Evolutionary conservation across 768 basidiomycete species (phyloP).

Genomic region (Termitomyces sp.): DNA sequence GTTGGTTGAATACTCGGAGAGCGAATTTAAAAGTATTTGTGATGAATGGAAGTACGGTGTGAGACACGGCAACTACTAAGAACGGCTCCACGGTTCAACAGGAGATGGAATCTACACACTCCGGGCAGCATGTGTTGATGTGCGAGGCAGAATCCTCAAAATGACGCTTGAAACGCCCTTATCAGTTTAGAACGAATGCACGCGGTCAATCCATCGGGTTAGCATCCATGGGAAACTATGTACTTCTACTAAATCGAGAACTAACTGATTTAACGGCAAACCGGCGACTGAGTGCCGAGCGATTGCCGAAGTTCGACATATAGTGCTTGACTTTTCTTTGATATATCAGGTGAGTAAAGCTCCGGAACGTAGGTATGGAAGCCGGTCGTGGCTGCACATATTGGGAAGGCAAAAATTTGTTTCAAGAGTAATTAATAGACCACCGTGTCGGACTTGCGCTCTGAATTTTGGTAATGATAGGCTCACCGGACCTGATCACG

Average conservation of each 20-base stretch:
- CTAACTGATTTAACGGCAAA: neutral
- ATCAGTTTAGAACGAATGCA: neutral
- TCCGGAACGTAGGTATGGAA: neutral
- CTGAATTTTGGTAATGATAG: neutral
- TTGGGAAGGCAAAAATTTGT: too few species aligned
- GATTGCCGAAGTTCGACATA: neutral
- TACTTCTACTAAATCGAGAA: neutral
- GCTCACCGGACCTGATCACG: neutral
- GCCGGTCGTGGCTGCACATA: neutral
- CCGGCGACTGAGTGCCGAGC: neutral
- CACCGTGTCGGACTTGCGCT: neutral
- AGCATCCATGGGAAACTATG: too few species aligned
- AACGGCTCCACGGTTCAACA: neutral
- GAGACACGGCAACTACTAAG: neutral
- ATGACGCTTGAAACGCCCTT: neutral
- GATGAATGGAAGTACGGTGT: neutral
- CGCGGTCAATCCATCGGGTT: neutral
- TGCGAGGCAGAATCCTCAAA: too few species aligned
- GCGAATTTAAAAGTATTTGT: neutral
- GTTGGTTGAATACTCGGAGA: conserved; percentile 1
- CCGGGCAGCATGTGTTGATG: neutral
- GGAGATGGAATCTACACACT: neutral
- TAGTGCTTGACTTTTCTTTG: neutral
- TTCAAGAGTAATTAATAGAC: neutral
- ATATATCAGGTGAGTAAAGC: neutral